Percentiles rank a stretch among this genome's conserved stretches.
phyloP scores from a whole-genome alignment of 2,329 filamentous ascomycete genomes.

The Talaromyces funiculosus region DNA sequence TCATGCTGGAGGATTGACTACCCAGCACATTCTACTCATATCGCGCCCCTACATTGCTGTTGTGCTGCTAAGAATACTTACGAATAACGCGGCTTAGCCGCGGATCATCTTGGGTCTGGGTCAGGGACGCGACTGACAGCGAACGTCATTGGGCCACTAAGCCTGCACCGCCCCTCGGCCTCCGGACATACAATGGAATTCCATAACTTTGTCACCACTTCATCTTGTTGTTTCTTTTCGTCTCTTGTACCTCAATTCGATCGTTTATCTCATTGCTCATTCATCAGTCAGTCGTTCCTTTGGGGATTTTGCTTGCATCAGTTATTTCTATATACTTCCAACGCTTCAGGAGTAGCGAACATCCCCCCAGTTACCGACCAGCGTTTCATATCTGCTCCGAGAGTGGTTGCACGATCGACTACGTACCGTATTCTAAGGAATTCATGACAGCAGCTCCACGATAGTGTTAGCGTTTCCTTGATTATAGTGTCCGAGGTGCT shows the following conservation, averaged over 20 bases:
- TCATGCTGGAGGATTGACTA: background rate
- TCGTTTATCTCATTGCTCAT: background rate
- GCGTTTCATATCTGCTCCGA: background rate
- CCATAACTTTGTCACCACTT: background rate
- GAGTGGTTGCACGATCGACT: background rate
- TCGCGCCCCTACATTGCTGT: background rate
- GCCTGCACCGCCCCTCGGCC: background rate
- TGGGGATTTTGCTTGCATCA: background rate
- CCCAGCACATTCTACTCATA: background rate
- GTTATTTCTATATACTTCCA: background rate
- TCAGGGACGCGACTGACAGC: constrained; percentile 3
- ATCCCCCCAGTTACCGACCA: background rate
- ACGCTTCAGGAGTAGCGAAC: background rate
- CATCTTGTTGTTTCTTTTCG: background rate
- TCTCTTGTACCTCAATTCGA: background rate
- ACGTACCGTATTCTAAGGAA: background rate
- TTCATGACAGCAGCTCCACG: background rate
- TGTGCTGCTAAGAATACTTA: background rate
- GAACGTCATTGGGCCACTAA: background rate
- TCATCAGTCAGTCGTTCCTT: background rate
- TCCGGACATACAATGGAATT: background rate
- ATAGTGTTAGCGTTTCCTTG: background rate
- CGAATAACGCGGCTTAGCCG: constrained; percentile 4
- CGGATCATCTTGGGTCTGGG: background rate
- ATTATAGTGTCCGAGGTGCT: background rate